Percentiles rank a stretch among this genome's conserved stretches.
Evolutionary conservation across 192 early-diverging fungal species (phyloP).

Genomic region (Podila epigama): DNA sequence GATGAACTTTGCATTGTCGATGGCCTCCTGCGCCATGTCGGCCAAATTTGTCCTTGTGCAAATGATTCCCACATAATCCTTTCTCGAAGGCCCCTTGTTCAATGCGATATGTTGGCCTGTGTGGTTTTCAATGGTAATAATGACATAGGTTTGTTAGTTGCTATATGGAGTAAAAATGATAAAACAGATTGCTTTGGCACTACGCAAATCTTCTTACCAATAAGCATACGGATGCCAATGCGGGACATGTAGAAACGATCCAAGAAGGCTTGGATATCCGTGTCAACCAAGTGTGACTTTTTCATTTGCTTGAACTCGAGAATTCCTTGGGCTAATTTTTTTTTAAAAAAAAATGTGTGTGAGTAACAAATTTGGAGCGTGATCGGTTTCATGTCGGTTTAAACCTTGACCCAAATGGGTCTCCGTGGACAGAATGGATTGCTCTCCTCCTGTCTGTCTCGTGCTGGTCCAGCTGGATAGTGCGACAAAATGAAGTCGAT

Average conservation of each 20-base stretch:
- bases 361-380: not conserved
- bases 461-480: too few relatives aligned
- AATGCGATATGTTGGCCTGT: constrained; percentile 79
- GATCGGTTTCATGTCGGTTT: too few relatives aligned
- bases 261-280: constrained; percentile 87
- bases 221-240: constrained; percentile 98
- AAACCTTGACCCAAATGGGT: too few relatives aligned
- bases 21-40: constrained; percentile 87
- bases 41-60: constrained; percentile 87
- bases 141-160: not conserved
- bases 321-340: constrained; percentile 82
- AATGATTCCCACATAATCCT: constrained; percentile 93
- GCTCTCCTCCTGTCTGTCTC: too few relatives aligned
- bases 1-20: constrained; percentile 88
- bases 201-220: too few relatives aligned
- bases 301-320: constrained; percentile 84
- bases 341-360: not conserved
- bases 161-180: not conserved
- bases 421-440: too few relatives aligned
- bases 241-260: constrained; percentile 97
- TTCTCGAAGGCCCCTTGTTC: constrained; percentile 65
- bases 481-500: too few relatives aligned
- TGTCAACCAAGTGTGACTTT: constrained; percentile 60
- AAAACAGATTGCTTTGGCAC: constrained; percentile 18
- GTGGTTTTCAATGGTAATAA: not conserved